Evolutionary conservation across 345 rosid genomes (phyloP).

Genomic region (Abelmoschus esculentus): DNA sequence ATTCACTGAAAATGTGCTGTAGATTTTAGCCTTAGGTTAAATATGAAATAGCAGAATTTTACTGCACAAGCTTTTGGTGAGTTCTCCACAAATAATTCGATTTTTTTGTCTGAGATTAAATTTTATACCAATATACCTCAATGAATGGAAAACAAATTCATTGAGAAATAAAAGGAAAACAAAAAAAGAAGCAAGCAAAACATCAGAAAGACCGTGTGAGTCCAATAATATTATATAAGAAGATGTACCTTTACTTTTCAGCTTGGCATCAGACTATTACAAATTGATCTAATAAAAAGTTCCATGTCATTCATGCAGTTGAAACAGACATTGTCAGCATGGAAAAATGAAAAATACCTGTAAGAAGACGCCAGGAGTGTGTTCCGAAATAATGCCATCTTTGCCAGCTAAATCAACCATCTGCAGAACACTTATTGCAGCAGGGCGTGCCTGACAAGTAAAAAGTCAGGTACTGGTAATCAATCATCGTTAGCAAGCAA

Average conservation of each 20-base stretch:
- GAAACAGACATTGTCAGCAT: background rate
- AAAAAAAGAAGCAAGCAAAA: background rate
- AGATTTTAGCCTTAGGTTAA: background rate
- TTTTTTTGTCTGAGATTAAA: background rate
- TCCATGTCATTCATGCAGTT: background rate
- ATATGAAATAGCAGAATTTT: background rate
- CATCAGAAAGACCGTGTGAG: background rate
- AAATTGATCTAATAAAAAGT: background rate
- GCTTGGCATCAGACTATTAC: background rate
- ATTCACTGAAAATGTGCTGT: background rate
- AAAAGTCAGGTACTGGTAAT: conserved; percentile 17
- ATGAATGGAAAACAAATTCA: background rate
- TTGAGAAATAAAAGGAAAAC: background rate
- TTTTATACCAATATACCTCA: background rate
- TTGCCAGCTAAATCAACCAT: conserved; percentile 63
- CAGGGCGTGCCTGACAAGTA: conserved; percentile 63
- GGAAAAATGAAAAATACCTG: conserved; percentile 43
- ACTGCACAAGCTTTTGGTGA: background rate
- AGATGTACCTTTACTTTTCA: background rate
- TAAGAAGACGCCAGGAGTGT: conserved; percentile 80
- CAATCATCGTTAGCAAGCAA: conserved; percentile 13
- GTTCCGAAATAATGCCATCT: conserved; percentile 67
- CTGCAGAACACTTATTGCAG: conserved; percentile 51
- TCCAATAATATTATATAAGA: background rate
- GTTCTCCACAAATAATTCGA: background rate